Base-by-base conservation (phyloP, 306 rosid genomes). In the Myrica gale region DNA sequence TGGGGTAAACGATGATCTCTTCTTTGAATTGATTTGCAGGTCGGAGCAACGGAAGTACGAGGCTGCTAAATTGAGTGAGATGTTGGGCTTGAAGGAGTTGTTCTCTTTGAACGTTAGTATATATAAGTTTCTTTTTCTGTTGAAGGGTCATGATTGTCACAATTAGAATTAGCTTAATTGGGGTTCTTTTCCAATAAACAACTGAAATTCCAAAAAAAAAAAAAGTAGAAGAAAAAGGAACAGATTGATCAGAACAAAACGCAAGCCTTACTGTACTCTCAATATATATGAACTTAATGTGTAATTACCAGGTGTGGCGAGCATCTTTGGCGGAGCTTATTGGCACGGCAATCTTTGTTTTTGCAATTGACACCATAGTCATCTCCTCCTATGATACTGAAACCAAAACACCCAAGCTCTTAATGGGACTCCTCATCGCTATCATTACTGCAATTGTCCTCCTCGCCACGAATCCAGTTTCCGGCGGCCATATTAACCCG, bases 401-500 rank as follows among this genome's bases (percentile, higher is more conserved):
- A 56, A 62, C 69, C 44, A 65, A 63, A n/a, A 4, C 80, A 26
- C 88, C 85, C 48, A 77, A 84, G 23, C 85, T 84, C 12, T 4
- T 74, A 20, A 62, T 84, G 78, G 70, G 82, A 2, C 47, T 74
- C 68, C 85, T 80, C 9, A 71, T 81, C 15, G 56, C 85, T 12
- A 37, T 84, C 54, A 58, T 46, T 2, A 60, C 61, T 0, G 19
- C 83, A 12, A 78, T 81, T 67, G 68, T 80, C 69, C 85, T 81
- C 19, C 51, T 81, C 1, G 88, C 80, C 37, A 44, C 75, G 51
- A 77, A 69, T n/a, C 88, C 85, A 10, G 41, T 78, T 37, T 84
- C 83, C 20, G 85, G 83, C 2, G 83, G 88, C 52, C 88, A 84
- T 68, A 43, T 81, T 53, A 84, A 84, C 78, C 88, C 85, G 0